These are phyloP conservation scores for Perilla frutescens DNA, from an alignment of 257 asterid species.

Conservation along the genomic window DNA sequence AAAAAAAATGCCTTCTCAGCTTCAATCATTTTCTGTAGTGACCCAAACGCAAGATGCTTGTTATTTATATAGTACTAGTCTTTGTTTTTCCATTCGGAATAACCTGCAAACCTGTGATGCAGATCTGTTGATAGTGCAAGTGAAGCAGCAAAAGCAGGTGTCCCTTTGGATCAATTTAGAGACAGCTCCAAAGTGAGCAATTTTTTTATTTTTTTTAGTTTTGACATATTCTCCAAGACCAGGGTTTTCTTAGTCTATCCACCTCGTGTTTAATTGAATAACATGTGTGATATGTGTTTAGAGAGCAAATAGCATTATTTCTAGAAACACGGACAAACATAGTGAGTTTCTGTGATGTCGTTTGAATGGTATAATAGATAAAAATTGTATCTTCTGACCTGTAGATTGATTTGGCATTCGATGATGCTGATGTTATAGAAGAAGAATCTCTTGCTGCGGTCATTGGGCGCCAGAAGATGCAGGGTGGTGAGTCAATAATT, in stretches of 20 bases:
- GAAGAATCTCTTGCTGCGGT: conserved; percentile 68
- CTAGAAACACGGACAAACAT: not conserved
- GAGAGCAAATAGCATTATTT: not conserved
- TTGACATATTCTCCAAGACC: not conserved
- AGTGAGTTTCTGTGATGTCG: conserved; percentile 6
- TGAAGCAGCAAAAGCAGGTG: conserved; percentile 87
- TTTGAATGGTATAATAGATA: conserved; percentile 27
- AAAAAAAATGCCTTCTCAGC: not conserved
- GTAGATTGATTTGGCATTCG: conserved; percentile 68
- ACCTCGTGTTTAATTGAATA: not conserved
- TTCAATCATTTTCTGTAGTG: conserved; percentile 12
- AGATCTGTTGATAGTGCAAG: conserved; percentile 80
- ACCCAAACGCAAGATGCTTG: conserved; percentile 1
- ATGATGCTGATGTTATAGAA: conserved; percentile 77
- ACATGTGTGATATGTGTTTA: conserved; percentile 2
- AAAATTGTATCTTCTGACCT: conserved; percentile 25
- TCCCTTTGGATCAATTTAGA: conserved; percentile 66
- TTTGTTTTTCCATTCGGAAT: conserved; percentile 40
- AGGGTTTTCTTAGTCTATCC: not conserved
- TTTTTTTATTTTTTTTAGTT: not conserved
- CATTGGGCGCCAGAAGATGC: conserved; percentile 67
- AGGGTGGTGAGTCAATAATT: conserved; percentile 70
- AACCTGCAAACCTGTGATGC: conserved; percentile 50
- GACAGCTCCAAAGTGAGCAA: conserved; percentile 54
- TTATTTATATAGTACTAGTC: conserved; percentile 2